Base-by-base conservation (phyloP, 2,329 filamentous ascomycete genomes). In the Arthrinium puccinioides region DNA sequence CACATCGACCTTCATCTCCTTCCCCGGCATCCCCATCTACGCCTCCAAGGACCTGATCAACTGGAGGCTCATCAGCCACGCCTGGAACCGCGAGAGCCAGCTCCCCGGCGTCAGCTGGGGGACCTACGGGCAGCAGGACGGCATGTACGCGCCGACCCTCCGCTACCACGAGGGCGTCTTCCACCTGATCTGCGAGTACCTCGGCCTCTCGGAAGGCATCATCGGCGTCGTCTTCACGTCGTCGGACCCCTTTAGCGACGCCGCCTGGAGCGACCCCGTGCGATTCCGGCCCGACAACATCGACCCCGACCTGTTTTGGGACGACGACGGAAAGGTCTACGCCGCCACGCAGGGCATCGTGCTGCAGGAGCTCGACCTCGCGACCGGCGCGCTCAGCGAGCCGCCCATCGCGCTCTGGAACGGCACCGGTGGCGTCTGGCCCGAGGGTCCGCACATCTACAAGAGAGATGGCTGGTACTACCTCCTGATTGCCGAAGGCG, bases 1-100 rank as follows among this genome's bases (percentile, higher is more conserved):
- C 42, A 74, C 74, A 48, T 73, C 76, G 4, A 70, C 73, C 8
- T 76, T 78, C 45, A 77, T 78, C 49, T 67, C 76, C 9, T 79
- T 78, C 45, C 64, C 76, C 0, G 74, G 76, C 19, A 57, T 65
- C 1, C 68, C 72, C 32, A 53, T 57, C 24, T 56, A 56, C 37
- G 51, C 52, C 15, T 62, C 57, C 6, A 53, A 52, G 19, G 55
- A 63, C 36, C 47, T 63, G 4, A 36, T 51, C 21, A 45, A 47
- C 36, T 59, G 55, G 56, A 51, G 49, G 28, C 52, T 56, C 26
- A 51, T 59, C 4, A 46, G 51, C 30, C 32, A 39, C 36, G 38
- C 5, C 1, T 37, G 55, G 9, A 48, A 43, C n/a, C 44, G 48
- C 20, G 48, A 50, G 4, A 46, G 53, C 1, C 67, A 69, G 41